Conservation (phyloP, 495 filamentous ascomycete species). For the Chaetomium tenue region DNA sequence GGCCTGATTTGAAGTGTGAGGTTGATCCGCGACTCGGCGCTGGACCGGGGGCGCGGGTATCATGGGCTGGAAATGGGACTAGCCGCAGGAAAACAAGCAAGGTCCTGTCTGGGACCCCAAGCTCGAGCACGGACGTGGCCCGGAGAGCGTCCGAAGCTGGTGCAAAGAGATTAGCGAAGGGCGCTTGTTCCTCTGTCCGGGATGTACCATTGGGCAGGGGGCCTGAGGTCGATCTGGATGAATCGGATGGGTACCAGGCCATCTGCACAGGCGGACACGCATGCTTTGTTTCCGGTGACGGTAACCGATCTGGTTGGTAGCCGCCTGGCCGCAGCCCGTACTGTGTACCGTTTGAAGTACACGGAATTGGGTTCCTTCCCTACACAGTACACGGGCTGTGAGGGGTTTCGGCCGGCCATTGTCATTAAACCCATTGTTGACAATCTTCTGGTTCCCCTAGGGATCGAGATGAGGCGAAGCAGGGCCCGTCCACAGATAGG, state of each 20-base stretch:
- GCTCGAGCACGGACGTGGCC: slow-evolving; percentile 23
- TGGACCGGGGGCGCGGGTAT: slow-evolving; percentile 17
- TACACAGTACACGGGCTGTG: neutral
- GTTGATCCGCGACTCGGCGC: slow-evolving; percentile 32
- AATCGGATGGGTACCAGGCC: slow-evolving; percentile 24
- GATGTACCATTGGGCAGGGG: slow-evolving; percentile 28
- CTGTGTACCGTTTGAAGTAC: slow-evolving; percentile 6
- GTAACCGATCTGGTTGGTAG: slow-evolving; percentile 25
- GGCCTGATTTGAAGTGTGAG: slow-evolving; percentile 18
- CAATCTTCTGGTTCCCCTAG: slow-evolving; percentile 25
- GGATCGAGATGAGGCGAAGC: slow-evolving; percentile 18
- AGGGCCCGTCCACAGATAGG: slow-evolving; percentile 2
- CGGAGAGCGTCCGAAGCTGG: slow-evolving; percentile 25
- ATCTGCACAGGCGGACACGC: slow-evolving; percentile 7
- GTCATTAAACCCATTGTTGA: slow-evolving; percentile 21
- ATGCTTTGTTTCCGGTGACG: slow-evolving; percentile 11
- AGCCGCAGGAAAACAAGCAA: slow-evolving; percentile 16
- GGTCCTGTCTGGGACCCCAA: slow-evolving; percentile 23
- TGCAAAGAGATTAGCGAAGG: slow-evolving; percentile 36
- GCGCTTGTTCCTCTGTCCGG: slow-evolving; percentile 23
- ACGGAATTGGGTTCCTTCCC: neutral
- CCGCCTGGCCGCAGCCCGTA: slow-evolving; percentile 9
- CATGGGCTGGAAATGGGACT: slow-evolving; percentile 14
- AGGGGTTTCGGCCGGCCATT: slow-evolving; percentile 5
- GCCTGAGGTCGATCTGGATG: slow-evolving; percentile 32